A percentile compares a stretch with the other conserved stretches of the same genome.
Conservation (phyloP, 75 land plant genomes). For the Pinus taeda region DNA sequence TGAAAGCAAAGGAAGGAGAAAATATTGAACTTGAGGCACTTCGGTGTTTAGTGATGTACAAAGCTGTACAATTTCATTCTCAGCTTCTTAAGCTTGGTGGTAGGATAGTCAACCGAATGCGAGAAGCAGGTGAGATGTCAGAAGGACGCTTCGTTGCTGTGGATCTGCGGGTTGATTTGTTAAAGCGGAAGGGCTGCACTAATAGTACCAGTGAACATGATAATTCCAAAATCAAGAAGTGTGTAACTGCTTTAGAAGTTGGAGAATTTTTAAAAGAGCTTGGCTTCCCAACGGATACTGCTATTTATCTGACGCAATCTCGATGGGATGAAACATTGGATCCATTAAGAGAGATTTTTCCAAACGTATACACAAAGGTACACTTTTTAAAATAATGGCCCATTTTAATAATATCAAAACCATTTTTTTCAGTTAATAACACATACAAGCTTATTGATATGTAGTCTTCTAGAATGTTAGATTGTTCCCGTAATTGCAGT, state of each 20-base stretch:
- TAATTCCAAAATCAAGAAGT: conserved; percentile 18
- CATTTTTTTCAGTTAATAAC: background rate
- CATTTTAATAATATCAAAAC: background rate
- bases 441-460: background rate
- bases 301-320: conserved; percentile 44
- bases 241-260: conserved; percentile 21
- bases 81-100: conserved; percentile 31
- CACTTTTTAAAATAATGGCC: background rate
- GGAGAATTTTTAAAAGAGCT: conserved; percentile 20
- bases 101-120: conserved; percentile 28
- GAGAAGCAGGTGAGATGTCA: conserved; percentile 25
- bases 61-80: conserved; percentile 18
- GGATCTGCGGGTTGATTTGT: conserved; percentile 19
- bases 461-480: background rate
- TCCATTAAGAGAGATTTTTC: conserved; percentile 20
- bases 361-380: conserved; percentile 40
- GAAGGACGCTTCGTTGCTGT: conserved; percentile 31
- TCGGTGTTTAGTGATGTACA: conserved; percentile 26
- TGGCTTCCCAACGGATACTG: conserved; percentile 28
- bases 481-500: background rate
- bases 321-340: conserved; percentile 29
- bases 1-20: conserved; percentile 10
- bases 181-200: conserved; percentile 21
- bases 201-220: background rate
- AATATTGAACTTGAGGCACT: conserved; percentile 21